These are phyloP conservation scores for Cynanchum wilfordii DNA, from an alignment of 257 asterid genomes.

Conservation along the genomic window DNA sequence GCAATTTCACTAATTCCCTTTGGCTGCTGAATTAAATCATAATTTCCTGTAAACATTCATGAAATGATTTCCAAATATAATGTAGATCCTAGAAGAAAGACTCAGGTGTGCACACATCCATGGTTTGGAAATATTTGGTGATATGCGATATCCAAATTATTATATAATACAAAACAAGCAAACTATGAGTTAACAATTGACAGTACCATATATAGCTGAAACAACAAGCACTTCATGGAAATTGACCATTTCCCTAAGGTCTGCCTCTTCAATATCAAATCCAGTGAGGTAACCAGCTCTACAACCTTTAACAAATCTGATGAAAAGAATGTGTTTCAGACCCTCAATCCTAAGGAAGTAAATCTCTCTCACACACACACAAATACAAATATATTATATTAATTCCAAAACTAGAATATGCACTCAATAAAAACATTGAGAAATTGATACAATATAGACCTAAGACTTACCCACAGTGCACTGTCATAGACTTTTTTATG, in stretches of 20 bases:
- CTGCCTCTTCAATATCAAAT: slow-evolving; percentile 77
- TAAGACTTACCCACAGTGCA: slow-evolving; percentile 89
- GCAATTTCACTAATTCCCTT: slow-evolving; percentile 56
- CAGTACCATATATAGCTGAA: slow-evolving; percentile 94
- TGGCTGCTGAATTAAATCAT: slow-evolving; percentile 87
- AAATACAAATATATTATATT: neutral
- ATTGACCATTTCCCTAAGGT: slow-evolving; percentile 63
- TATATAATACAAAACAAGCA: neutral
- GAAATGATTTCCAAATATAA: neutral
- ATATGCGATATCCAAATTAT: neutral
- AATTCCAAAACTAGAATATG: neutral
- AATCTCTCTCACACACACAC: neutral
- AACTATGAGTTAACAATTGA: slow-evolving; percentile 24
- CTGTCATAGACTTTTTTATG: slow-evolving; percentile 72
- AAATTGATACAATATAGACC: slow-evolving; percentile 8
- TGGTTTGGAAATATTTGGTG: neutral
- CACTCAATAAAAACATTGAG: neutral
- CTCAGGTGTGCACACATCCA: neutral
- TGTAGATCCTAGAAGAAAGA: neutral
- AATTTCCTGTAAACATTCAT: slow-evolving; percentile 54
- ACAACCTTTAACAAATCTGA: slow-evolving; percentile 88
- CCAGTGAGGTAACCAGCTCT: slow-evolving; percentile 79
- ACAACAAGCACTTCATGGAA: slow-evolving; percentile 85
- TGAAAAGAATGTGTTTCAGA: slow-evolving; percentile 15
- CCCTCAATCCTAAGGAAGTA: slow-evolving; percentile 14